Percentiles rank a stretch among this genome's conserved stretches.
These are phyloP conservation scores for Vigna hirtella DNA, from an alignment of 306 rosid genomes.

Conservation along the genomic window DNA sequence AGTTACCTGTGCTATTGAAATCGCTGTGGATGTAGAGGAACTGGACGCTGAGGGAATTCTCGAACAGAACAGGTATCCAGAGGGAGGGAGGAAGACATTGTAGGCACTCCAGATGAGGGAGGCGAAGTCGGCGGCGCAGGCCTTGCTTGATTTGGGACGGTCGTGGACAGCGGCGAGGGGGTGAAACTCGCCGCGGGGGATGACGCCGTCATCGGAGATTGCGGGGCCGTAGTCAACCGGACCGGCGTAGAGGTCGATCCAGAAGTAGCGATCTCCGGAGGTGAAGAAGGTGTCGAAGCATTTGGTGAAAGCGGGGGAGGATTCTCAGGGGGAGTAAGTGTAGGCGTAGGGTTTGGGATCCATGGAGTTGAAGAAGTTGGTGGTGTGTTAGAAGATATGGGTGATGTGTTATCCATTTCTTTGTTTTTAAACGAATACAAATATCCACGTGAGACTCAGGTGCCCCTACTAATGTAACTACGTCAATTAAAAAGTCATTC, in stretches of 20 bases:
- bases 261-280: slow-evolving; percentile 66
- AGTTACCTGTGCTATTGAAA: slow-evolving; percentile 31
- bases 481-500: too few species aligned
- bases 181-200: slow-evolving; percentile 89
- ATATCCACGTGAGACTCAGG: too few species aligned
- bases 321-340: slow-evolving; percentile 61
- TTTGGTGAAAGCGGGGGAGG: slow-evolving; percentile 72
- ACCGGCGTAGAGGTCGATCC: slow-evolving; percentile 94
- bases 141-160: slow-evolving; percentile 69
- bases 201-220: slow-evolving; percentile 81
- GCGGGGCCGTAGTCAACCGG: slow-evolving; percentile 94
- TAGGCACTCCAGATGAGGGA: slow-evolving; percentile 81
- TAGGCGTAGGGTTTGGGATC: slow-evolving; percentile 73
- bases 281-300: slow-evolving; percentile 85
- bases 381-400: too few species aligned
- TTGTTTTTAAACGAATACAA: too few species aligned
- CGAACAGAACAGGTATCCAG: slow-evolving; percentile 78
- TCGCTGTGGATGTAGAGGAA: slow-evolving; percentile 62
- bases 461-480: too few species aligned
- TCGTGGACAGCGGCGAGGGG: slow-evolving; percentile 81
- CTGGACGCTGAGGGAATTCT: slow-evolving; percentile 71
- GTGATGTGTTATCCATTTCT: too few species aligned
- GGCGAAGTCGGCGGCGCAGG: slow-evolving; percentile 76
- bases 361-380: too few species aligned
- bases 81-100: slow-evolving; percentile 81